phyloP scores from a whole-genome alignment of 1,284 basidiomycete genomes.

The Rhizopogon parksii region DNA sequence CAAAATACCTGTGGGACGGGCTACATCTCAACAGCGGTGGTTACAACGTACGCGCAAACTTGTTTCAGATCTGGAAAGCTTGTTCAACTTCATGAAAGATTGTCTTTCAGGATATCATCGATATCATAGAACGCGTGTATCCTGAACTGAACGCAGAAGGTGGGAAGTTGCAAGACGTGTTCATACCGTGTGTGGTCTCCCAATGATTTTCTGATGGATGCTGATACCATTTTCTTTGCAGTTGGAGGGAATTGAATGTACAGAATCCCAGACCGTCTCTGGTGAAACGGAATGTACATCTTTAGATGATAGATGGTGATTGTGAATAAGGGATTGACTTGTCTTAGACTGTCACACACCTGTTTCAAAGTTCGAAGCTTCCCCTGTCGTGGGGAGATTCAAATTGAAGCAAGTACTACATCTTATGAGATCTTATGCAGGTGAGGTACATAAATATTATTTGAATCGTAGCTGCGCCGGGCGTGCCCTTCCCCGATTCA shows the following conservation, averaged over 20 bases:
- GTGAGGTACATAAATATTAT: no score
- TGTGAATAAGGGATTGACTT: no score
- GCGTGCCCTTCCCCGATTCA: no score
- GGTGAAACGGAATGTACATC: constrained; percentile 18
- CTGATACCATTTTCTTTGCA: constrained; percentile 10
- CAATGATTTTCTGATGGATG: not conserved
- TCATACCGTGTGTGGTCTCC: constrained; percentile 38
- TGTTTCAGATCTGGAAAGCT: constrained; percentile 2
- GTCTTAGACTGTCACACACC: no score
- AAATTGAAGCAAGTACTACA: no score
- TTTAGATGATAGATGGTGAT: no score
- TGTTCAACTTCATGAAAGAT: constrained; percentile 38
- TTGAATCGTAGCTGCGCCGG: no score
- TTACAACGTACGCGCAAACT: constrained; percentile 48
- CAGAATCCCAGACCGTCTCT: constrained; percentile 29
- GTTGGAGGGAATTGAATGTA: constrained; percentile 38
- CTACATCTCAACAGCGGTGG: constrained; percentile 70
- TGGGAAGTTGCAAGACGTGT: constrained; percentile 31
- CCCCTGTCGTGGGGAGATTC: no score
- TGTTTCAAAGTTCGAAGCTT: no score
- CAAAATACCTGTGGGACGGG: constrained; percentile 58
- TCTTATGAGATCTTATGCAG: no score
- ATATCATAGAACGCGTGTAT: constrained; percentile 48
- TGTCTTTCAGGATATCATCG: constrained; percentile 56
- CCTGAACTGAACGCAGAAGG: constrained; percentile 66